Base-by-base conservation (phyloP, 768 basidiomycete genomes). In the Crucibulum laeve region DNA sequence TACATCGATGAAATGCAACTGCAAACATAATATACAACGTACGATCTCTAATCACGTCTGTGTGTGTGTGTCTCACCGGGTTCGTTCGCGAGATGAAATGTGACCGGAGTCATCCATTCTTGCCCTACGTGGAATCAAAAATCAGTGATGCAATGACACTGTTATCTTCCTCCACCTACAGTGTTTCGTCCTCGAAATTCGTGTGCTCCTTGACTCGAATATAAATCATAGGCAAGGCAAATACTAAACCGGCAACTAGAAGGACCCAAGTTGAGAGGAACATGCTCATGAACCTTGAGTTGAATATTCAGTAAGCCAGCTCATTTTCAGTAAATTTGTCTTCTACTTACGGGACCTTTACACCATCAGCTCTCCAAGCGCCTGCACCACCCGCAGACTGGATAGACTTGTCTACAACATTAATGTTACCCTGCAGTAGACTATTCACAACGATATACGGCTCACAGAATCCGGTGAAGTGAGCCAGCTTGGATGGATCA, bases 401-500 rank as follows among this genome's bases (percentile, higher is more conserved):
- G 33, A 88, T 65, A 2, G 81, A 82, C 57, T 90, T 87, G 50
- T 87, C 84, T 76, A 44, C 24, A 42, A 11, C 4, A 35, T 42
- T 21, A 49, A 44, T n/a, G 17, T 10, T 5, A 26, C 21, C 15
- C 4, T 15, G 2, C 38, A n/a, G 19, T 40, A 25, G 10, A 32
- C 13, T 5, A 25, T 7, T 23, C 6, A 24, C 22, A 32, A 22
- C 34, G 3, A 39, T 19, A 19, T 40, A 34, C 19, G 25, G 73
- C 84, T 53, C 57, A 90, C 87, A 91, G 54, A 91, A 87, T 32
- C 89, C 90, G 13, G 82, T 69, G 53, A 91, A 84, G 56, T 88
- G 76, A 0, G 88, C 88, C 17, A 91, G 77, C 57, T 87, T 88
- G 1, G 73, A 77, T 5, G 85, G 79, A 59, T 90, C 81, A 51